Evolutionary conservation across 75 land plant species (phyloP).

Genomic region (Azolla pinnata): DNA sequence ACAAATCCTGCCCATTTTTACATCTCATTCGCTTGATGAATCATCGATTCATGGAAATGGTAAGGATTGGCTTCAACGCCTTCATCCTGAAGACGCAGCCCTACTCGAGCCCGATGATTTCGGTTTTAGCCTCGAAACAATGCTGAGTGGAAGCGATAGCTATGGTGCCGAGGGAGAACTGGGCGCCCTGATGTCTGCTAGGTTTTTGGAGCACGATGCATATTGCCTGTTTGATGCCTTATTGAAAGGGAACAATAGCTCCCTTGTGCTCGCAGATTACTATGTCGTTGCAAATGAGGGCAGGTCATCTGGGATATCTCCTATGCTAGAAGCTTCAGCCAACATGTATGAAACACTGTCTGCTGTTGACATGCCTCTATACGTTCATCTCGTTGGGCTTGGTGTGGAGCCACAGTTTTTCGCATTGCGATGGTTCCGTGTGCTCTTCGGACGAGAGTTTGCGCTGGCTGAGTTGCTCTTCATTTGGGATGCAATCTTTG

Average conservation of each 20-base stretch:
- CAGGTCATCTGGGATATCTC: constrained; percentile 40
- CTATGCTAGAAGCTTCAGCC: constrained; percentile 65
- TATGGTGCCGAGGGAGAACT: constrained; percentile 95
- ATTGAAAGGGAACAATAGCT: constrained; percentile 52
- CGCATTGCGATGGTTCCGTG: constrained; percentile 79
- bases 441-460: constrained; percentile 85
- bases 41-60: background rate
- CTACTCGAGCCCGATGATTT: constrained; percentile 23
- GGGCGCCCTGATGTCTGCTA: constrained; percentile 64
- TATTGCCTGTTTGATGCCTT: constrained; percentile 86
- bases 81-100: constrained; percentile 3
- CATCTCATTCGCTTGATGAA: background rate
- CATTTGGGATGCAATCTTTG: constrained; percentile 86
- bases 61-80: constrained; percentile 1
- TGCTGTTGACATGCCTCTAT: constrained; percentile 52
- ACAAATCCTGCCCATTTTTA: background rate
- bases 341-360: constrained; percentile 68
- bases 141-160: constrained; percentile 59
- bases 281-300: constrained; percentile 35
- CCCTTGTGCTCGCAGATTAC: constrained; percentile 66
- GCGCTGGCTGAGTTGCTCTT: constrained; percentile 49
- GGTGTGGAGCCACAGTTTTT: constrained; percentile 94
- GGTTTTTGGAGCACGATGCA: constrained; percentile 92
- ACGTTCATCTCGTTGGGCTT: constrained; percentile 71
- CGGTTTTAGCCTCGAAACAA: constrained; percentile 44